Evolutionary conservation across 1,139 yeast species (phyloP).

Genomic region (Lodderomyces elongisporus): DNA sequence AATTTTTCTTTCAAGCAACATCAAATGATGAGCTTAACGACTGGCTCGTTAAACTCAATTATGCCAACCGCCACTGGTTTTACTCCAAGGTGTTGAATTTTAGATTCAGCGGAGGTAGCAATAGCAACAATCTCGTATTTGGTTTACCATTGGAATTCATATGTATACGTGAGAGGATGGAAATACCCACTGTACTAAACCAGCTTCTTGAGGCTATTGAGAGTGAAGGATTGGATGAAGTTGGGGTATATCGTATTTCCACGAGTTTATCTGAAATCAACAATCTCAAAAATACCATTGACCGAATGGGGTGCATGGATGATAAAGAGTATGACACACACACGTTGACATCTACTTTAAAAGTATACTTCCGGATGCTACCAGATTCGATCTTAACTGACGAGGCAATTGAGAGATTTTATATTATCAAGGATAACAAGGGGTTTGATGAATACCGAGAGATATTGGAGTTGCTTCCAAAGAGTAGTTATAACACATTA

Average conservation of each 20-base stretch:
- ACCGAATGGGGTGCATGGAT: slow-evolving; percentile 54
- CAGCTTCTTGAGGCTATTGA: slow-evolving; percentile 72
- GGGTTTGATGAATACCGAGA: slow-evolving; percentile 35
- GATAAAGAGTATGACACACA: slow-evolving; percentile 78
- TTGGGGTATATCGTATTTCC: slow-evolving; percentile 88
- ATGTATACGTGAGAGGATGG: slow-evolving; percentile 63
- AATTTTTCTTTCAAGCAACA: slow-evolving; percentile 65
- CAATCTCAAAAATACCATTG: slow-evolving; percentile 67
- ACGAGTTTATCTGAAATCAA: slow-evolving; percentile 80
- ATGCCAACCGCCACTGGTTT: slow-evolving; percentile 55
- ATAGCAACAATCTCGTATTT: slow-evolving; percentile 50
- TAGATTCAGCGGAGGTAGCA: slow-evolving; percentile 14
- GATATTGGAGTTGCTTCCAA: slow-evolving; percentile 35
- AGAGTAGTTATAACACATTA: slow-evolving; percentile 61
- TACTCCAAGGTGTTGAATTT: slow-evolving; percentile 38
- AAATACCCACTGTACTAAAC: slow-evolving; percentile 63
- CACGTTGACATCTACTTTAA: slow-evolving; percentile 86
- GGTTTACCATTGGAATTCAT: slow-evolving; percentile 83
- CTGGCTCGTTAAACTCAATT: slow-evolving; percentile 59
- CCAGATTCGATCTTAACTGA: slow-evolving; percentile 82
- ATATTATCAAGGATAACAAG: slow-evolving; percentile 16
- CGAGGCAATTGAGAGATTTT: slow-evolving; percentile 44
- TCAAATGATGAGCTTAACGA: slow-evolving; percentile 62
- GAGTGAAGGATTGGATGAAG: slow-evolving; percentile 77
- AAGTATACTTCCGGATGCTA: slow-evolving; percentile 76